These are phyloP conservation scores for Taphrina communis DNA, from an alignment of 1,139 yeast species.

Conservation along the genomic window DNA sequence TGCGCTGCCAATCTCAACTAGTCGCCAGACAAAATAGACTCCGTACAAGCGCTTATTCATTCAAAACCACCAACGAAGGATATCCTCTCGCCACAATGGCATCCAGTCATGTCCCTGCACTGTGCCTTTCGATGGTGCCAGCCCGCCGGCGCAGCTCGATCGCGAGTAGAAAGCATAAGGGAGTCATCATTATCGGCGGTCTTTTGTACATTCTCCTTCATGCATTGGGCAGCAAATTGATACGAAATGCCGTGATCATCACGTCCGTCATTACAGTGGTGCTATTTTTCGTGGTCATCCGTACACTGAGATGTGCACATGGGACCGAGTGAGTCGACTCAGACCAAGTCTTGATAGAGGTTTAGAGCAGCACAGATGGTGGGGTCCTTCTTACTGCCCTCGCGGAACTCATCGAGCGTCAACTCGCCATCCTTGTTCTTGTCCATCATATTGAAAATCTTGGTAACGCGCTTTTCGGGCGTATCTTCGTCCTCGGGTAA, in stretches of 20 bases:
- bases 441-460: constrained; percentile 75
- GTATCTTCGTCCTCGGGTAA: constrained; percentile 90
- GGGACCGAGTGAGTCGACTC: no score
- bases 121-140: no score
- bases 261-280: no score
- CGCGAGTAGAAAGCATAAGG: no score
- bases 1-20: neutral
- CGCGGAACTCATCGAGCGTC: constrained; percentile 79
- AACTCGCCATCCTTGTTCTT: constrained; percentile 73
- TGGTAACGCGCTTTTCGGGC: constrained; percentile 83
- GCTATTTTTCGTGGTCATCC: no score
- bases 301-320: no score
- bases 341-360: constrained; percentile 53
- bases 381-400: constrained; percentile 65
- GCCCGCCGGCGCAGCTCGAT: no score
- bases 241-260: no score
- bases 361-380: constrained; percentile 42
- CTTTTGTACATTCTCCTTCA: no score
- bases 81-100: neutral
- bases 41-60: neutral
- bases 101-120: no score
- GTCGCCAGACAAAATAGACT: neutral
- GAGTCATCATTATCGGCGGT: no score
- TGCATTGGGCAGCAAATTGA: no score
- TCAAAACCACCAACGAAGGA: neutral